Evolutionary conservation across 495 filamentous ascomycete genomes (phyloP), one percentile per base, ranked within the genome.

Genomic region (Tetracladium setigerum): DNA sequence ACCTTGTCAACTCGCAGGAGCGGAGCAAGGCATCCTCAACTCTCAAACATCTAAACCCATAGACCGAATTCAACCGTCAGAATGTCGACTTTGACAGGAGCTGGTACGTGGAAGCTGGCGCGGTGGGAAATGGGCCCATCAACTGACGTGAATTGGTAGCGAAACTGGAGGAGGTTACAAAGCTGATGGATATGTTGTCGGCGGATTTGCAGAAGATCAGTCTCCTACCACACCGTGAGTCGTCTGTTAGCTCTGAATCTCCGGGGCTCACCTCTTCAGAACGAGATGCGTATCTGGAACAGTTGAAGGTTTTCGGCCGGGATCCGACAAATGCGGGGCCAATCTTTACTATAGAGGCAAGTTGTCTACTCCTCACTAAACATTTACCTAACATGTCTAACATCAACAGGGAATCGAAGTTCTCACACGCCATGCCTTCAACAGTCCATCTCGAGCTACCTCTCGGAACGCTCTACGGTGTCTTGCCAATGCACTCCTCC

Each of bases 401-500:
- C 30, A 12, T 53, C 6, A 40, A 35, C 15, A 95, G 86, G 89
- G 88, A 5, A 84, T 98, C 33, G 67, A 81, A 36, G 81, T 73
- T 5, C 68, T 98, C 32, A 69, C 77, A 32, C 76, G 68, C 34
- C 81, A 92, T 68, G 87, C 81, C 14, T 82, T 96, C 47, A 71
- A 82, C 42, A 79, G 75, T 7, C 47, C 68, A 0, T 76, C 74
- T 24, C 59, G 61, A 27, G 71, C 75, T 4, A 77, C 83, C 2
- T 86, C 86, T 6, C 79, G 79, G 42, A 81, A 89, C 57, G 92
- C 90, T 3, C 65, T 96, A 27, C 78, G 89, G 47, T 88, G 88
- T 53, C 69, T 97, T 19, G 92, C 89, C 47, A 98, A 98, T 65
- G 78, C 89, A 4, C 67, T 97, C 30, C 68, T 96, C 4, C 72